These are phyloP conservation scores for Corymbia calophylla DNA, from an alignment of 441 rosid genomes.

Conservation along the genomic window DNA sequence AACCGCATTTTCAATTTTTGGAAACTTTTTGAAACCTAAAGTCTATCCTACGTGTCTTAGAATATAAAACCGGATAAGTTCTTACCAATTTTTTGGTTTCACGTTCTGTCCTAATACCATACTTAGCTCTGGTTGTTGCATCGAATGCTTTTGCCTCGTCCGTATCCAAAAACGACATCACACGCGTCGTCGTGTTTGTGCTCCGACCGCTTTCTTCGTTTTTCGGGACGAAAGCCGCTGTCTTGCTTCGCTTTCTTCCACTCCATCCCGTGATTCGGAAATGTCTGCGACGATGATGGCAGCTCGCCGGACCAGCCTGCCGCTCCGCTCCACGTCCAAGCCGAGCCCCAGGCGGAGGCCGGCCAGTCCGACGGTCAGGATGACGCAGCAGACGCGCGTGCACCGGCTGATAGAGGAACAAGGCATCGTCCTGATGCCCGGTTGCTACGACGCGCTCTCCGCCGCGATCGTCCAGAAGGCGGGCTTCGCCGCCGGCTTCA, in stretches of 20 bases:
- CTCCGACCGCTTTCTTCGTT: neutral
- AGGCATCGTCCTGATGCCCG: slow-evolving; percentile 34
- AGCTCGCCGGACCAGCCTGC: neutral
- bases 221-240: neutral
- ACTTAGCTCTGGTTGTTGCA: too few species aligned
- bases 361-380: slow-evolving; percentile 22
- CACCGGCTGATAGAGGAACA: slow-evolving; percentile 41
- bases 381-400: slow-evolving; percentile 25
- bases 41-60: too few species aligned
- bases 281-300: slow-evolving; percentile 2
- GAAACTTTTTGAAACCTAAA: too few species aligned
- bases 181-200: neutral
- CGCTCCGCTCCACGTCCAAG: neutral
- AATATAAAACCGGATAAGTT: too few species aligned
- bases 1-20: too few species aligned
- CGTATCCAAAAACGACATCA: neutral
- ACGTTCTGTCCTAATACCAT: too few species aligned
- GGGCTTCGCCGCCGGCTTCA: slow-evolving; percentile 34
- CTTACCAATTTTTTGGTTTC: too few species aligned
- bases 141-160: neutral
- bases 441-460: slow-evolving; percentile 46
- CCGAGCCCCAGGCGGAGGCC: neutral
- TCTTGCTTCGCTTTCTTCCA: neutral
- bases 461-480: slow-evolving; percentile 37
- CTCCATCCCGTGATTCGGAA: neutral